Base-by-base conservation (phyloP, 2,329 filamentous ascomycete genomes). In the Teratosphaeria nubilosa region DNA sequence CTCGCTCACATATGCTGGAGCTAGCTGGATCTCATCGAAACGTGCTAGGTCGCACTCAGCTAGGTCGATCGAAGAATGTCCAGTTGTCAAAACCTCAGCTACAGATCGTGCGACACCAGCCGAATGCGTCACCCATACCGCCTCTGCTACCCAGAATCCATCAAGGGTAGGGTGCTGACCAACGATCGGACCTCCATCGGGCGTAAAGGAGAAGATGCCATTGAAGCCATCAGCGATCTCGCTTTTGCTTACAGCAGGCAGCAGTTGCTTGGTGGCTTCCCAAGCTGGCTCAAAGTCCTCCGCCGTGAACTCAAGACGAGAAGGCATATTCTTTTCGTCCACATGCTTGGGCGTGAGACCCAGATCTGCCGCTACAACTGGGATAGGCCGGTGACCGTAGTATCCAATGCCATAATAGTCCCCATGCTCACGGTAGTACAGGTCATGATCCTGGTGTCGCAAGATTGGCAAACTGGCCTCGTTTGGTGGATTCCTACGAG, bases 101-200 rank as follows among this genome's bases (percentile, higher is more conserved):
- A 86, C 66, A 0, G 83, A 82, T 27, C 81, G 78, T 9, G 83
- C 83, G 1, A 86, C 80, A 25, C 83, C 83, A 0, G 82, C 82
- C 0, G 83, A 85, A 62, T 86, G 83, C 20, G 83, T 86, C 0
- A 86, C 83, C 83, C 83, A 86, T 0, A 86, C 82, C 5, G 83
- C 83, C 64, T 86, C 83, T 0, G 83, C 83, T 0, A 86, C 81
- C 63, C 77, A 85, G 70, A 86, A 86, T 13, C 81, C 81, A 52
- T 85, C 80, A 0, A 86, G 69, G 14, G 76, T 77, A 6, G 83
- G 82, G 0, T 81, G 75, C 63, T 80, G 77, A 2, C 83, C 83
- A 1, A 86, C 74, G 0, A 86, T 74, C 0, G 83, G 80, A 0
- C 81, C 82, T 0, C 83, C 83, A 56, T 86, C 83, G 0, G 83